These are phyloP conservation scores for Silene conica DNA, from an alignment of 148 eudicot species.

Conservation along the genomic window DNA sequence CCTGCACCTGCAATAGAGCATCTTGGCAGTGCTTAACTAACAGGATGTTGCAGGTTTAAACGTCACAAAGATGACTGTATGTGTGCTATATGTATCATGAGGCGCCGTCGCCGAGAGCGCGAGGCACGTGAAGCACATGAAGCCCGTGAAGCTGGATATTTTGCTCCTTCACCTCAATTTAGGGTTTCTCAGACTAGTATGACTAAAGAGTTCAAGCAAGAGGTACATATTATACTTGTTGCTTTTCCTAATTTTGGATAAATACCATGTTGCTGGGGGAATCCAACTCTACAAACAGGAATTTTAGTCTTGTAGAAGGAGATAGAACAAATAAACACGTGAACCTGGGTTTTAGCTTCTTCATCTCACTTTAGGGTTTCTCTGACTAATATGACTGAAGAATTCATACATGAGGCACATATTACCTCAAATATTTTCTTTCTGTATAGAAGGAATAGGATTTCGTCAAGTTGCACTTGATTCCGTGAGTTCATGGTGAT, in stretches of 20 bases:
- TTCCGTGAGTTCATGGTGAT: background rate
- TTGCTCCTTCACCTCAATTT: conserved; percentile 37
- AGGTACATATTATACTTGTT: conserved; percentile 37
- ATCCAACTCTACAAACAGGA: background rate
- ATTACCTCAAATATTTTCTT: background rate
- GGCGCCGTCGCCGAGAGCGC: conserved; percentile 86
- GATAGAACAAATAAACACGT: background rate
- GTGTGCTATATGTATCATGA: conserved; percentile 97
- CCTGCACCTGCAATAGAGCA: background rate
- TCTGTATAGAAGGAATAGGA: background rate
- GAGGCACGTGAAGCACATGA: conserved; percentile 70
- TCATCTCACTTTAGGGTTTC: background rate
- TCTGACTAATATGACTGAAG: background rate
- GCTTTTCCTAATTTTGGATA: background rate
- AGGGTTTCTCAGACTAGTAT: conserved; percentile 36
- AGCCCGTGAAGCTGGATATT: conserved; percentile 49
- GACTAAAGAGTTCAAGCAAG: conserved; percentile 46
- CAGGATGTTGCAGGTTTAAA: conserved; percentile 49
- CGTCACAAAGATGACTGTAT: conserved; percentile 90
- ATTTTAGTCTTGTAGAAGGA: background rate
- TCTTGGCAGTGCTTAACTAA: conserved; percentile 3
- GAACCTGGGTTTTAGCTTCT: background rate
- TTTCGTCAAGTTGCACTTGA: background rate
- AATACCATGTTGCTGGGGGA: background rate
- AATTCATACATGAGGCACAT: background rate